Evolutionary conservation across 768 basidiomycete genomes (phyloP), one percentile per base, ranked within the genome.

Genomic region (Leccinum olivaceopallidum): DNA sequence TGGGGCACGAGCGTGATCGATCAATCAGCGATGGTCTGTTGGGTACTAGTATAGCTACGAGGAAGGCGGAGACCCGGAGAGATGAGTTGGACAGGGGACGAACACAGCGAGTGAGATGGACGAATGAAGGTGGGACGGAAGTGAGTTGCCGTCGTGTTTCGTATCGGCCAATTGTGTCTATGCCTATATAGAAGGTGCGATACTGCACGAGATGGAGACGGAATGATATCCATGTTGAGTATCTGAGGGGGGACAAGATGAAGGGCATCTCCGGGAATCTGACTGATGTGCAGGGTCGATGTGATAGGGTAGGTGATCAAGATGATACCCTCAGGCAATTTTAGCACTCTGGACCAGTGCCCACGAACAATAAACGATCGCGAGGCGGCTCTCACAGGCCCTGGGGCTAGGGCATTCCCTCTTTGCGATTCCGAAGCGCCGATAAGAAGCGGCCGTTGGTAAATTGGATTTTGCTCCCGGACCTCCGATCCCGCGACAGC

Each of bases 271-370:
- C 53, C 53, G 53, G 71, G 67, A 73, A 72, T 73, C 69, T 68
- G 65, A 63, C 65, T 72, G 71, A 72, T 73, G 67, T 53, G 58
- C 70, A 73, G 72, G 72, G 73, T 74, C 73, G 73, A 50, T 63
- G 65, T 74, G 73, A 74, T 74, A 75, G 73, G 74, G 74, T 74
- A 71, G 67, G 64, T 64, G 72, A 74, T 74, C 73, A 71, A 72
- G 66, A 66, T 74, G 69, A 67, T 71, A 66, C 64, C 72, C 65
- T 63, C 47, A 7, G 30, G 36, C 63, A 67, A 60, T 62, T 59
- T 65, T 64, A 67, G 65, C 58, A 65, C 53, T 54, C 63, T 55
- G 56, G n/a, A 32, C n/a, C 48, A 26, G 13, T 60, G 30, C 62
- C 56, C 63, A 62, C 58, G 58, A 57, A 60, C 60, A 58, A 60